These are phyloP conservation scores for Penicillium sp. DNA, from an alignment of 2,329 filamentous ascomycete species.

Conservation along the genomic window DNA sequence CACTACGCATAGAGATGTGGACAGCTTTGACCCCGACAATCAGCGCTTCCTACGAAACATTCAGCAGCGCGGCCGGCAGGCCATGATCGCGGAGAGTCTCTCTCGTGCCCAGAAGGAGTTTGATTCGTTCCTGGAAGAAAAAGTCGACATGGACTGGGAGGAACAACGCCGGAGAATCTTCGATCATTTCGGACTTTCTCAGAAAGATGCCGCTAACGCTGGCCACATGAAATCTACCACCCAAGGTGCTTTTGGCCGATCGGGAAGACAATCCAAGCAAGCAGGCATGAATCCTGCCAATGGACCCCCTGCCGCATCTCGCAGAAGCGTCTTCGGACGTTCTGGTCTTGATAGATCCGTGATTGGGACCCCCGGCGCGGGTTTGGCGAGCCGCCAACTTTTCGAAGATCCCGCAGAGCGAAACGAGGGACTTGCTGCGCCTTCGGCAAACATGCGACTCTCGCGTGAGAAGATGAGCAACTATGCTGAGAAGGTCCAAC, in stretches of 20 bases:
- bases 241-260: slow-evolving; percentile 55
- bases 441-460: slow-evolving; percentile 72
- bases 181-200: slow-evolving; percentile 85
- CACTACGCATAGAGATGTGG: slow-evolving; percentile 39
- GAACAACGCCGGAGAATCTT: slow-evolving; percentile 91
- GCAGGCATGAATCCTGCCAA: slow-evolving; percentile 50
- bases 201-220: slow-evolving; percentile 48
- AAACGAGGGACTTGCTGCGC: slow-evolving; percentile 54
- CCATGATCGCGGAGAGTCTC: slow-evolving; percentile 89
- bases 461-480: slow-evolving; percentile 82
- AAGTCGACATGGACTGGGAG: slow-evolving; percentile 94
- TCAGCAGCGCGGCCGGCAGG: slow-evolving; percentile 86
- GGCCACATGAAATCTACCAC: slow-evolving; percentile 49
- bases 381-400: slow-evolving; percentile 63
- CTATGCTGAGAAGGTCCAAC: slow-evolving; percentile 77
- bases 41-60: slow-evolving; percentile 80
- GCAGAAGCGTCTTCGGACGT: slow-evolving; percentile 66
- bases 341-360: slow-evolving; percentile 81
- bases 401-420: slow-evolving; percentile 71
- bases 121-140: slow-evolving; percentile 90
- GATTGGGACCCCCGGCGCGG: slow-evolving; percentile 75
- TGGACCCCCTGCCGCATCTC: slow-evolving; percentile 40
- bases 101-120: slow-evolving; percentile 89
- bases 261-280: slow-evolving; percentile 43
- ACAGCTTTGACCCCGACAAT: slow-evolving; percentile 58